Base-by-base conservation (phyloP, 345 rosid genomes). In the Raphanus sativus region DNA sequence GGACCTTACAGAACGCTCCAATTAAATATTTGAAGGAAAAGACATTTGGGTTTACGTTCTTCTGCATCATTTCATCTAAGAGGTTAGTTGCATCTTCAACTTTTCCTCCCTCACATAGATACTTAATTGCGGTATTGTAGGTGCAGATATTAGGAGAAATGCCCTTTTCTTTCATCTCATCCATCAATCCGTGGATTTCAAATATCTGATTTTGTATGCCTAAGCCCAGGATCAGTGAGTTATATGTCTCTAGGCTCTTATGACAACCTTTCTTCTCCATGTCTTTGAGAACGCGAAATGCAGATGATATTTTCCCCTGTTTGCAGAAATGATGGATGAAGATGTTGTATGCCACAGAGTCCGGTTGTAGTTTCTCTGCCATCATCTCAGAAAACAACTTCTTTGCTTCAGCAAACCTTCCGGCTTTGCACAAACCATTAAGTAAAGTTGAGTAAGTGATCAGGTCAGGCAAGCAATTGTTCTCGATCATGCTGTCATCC, bases 81-180 rank as follows among this genome's bases (percentile, higher is more conserved):
- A 88, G 83, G 78, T 87, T 81, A 45, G 86, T 86, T 55, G 98
- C 91, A 71, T 92, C 98, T 81, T 89, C 86, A 32, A 89, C 81
- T 86, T 88, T 90, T 55, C 85, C 97, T 68, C 82, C 89, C 82
- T 88, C 91, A 78, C 98, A 92, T 12, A 91, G 90, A 84, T 87
- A 91, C 59, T 81, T 85, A 62, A 95, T 89, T 65, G 94, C 77
- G 65, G 82, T 87, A 75, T 95, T 92, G 76, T 87, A 95, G 77
- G 96, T 95, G 77, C 67, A 82, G 32, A 89, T 89, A 85, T 89
- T 75, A 75, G 99, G 99, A 75, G 88, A 85, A 78, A 92, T 75
- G 34, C 94, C 97, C 69, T 84, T 87, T 84, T 95, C 99, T 81
- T 59, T 89, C 99, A 92, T 95, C 86, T 95, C 99, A 86, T 95